A percentile compares a stretch with the other conserved stretches of the same genome.
Conservation (phyloP, 495 filamentous ascomycete genomes). For the Amphirosellinia nigrospora region DNA sequence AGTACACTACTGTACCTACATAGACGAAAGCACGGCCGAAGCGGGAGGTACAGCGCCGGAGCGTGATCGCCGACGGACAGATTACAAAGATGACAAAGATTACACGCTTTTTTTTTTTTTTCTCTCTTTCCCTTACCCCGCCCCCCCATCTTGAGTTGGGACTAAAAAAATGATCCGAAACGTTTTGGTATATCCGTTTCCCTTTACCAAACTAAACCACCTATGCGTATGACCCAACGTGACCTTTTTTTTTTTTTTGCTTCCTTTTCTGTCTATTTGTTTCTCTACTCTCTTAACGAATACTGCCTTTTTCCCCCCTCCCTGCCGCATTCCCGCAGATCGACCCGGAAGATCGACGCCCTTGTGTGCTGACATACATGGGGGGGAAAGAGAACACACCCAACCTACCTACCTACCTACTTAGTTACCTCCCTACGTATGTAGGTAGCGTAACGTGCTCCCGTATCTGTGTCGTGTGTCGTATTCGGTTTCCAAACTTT, state of each 20-base stretch:
- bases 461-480: too few relatives aligned
- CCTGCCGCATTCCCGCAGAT: conserved; percentile 17
- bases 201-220: not conserved
- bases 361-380: conserved; percentile 26
- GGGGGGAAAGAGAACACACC: not conserved
- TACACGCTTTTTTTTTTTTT: not conserved
- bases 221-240: not conserved
- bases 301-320: not conserved
- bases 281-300: too few relatives aligned
- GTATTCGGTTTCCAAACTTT: conserved; percentile 5
- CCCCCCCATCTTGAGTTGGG: too few relatives aligned
- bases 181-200: conserved; percentile 4
- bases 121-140: too few relatives aligned
- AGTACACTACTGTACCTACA: too few relatives aligned
- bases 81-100: not conserved
- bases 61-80: conserved; percentile 15
- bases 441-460: too few relatives aligned
- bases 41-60: conserved; percentile 18
- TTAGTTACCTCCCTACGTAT: too few relatives aligned
- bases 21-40: conserved; percentile 1
- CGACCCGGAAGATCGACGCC: not conserved
- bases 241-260: conserved; percentile 6
- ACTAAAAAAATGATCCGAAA: not conserved
- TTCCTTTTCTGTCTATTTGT: too few relatives aligned
- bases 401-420: not conserved